A percentile compares a stretch with the other conserved stretches of the same genome.
phyloP scores from a whole-genome alignment of 176 grass and related monocot genomes.

The bread wheat (Triticum aestivum) region DNA sequence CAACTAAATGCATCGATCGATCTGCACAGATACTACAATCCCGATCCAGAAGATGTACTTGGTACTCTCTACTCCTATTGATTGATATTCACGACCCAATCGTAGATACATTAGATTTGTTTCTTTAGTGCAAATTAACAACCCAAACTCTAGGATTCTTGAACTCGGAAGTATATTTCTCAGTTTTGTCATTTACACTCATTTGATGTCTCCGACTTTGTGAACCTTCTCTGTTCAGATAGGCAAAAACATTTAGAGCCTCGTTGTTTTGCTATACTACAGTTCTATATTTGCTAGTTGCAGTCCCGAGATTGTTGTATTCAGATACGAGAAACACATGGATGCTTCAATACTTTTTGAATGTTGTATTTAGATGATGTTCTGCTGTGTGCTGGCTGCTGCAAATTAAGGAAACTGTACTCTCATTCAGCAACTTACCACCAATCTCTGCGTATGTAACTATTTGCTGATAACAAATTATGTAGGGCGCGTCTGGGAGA shows the following conservation, averaged over 20 bases:
- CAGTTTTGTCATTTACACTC: background rate
- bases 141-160: no score
- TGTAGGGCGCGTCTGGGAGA: background rate
- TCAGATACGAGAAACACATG: background rate
- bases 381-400: background rate
- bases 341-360: background rate
- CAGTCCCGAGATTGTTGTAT: background rate
- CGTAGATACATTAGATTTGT: background rate
- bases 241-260: no score
- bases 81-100: background rate
- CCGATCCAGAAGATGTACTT: background rate
- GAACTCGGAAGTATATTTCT: background rate
- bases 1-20: background rate
- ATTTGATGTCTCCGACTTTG: background rate
- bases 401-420: background rate
- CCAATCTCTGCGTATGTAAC: background rate
- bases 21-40: background rate
- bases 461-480: background rate
- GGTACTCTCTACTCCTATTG: background rate
- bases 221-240: background rate
- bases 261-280: no score
- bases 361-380: background rate
- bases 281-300: background rate
- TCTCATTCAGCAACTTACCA: background rate
- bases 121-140: background rate